phyloP scores from a whole-genome alignment of 2,329 filamentous ascomycete genomes.

The Neonectria faginata region DNA sequence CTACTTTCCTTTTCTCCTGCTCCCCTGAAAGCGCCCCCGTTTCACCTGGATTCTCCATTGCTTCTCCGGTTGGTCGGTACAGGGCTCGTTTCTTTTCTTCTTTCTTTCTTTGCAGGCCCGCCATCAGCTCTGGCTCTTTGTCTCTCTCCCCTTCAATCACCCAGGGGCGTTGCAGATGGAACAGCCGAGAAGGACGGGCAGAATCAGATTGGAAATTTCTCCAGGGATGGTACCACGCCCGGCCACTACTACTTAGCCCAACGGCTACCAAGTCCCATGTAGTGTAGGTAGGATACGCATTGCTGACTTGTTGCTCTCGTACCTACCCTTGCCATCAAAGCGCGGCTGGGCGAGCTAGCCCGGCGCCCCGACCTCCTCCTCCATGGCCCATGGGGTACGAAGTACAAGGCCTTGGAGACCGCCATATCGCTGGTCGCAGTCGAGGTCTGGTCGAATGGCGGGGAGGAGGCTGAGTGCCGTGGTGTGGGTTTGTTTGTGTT shows the following conservation, averaged over 20 bases:
- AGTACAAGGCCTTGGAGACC: too few relatives aligned
- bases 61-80: conserved; percentile 18
- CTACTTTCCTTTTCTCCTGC: conserved; percentile 16
- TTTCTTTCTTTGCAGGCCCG: background rate
- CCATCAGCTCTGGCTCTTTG: conserved; percentile 10
- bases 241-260: background rate
- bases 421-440: too few relatives aligned
- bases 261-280: background rate
- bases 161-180: conserved; percentile 3
- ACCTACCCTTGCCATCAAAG: conserved; percentile 4
- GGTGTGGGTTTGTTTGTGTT: background rate
- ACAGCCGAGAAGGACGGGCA: background rate
- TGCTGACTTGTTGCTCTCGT: conserved; percentile 6
- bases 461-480: background rate
- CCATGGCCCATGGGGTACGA: background rate
- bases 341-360: conserved; percentile 3
- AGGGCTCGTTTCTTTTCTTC: conserved; percentile 8
- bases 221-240: background rate
- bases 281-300: background rate
- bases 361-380: background rate
- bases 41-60: conserved; percentile 20
- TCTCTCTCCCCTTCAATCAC: conserved; percentile 13
- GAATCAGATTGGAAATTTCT: background rate
- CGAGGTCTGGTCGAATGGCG: too few relatives aligned
- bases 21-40: conserved; percentile 14